A percentile compares a stretch with the other conserved stretches of the same genome.
These are phyloP conservation scores for Xylariomycetidae sp. DNA, from an alignment of 2,329 filamentous ascomycete genomes.

Conservation along the genomic window DNA sequence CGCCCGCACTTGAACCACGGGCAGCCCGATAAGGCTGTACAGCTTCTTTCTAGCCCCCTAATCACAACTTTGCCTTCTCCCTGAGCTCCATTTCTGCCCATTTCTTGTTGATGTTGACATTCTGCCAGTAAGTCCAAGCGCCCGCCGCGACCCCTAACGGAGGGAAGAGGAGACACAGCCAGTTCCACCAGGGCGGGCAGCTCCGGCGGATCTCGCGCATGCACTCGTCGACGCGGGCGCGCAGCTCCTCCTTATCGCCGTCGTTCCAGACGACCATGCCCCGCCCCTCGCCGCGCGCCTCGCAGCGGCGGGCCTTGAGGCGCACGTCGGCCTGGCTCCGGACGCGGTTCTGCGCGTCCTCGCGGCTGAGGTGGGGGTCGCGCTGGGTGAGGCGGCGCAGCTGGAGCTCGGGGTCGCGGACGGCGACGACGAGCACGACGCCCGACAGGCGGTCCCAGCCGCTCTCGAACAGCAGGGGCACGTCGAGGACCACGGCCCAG, in stretches of 20 bases:
- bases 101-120: constrained; percentile 59
- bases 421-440: constrained; percentile 79
- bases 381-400: constrained; percentile 70
- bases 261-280: constrained; percentile 93
- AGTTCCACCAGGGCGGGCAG: constrained; percentile 83
- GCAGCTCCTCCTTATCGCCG: constrained; percentile 62
- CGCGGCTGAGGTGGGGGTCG: constrained; percentile 70
- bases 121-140: constrained; percentile 66
- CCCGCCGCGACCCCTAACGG: constrained; percentile 66
- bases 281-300: constrained; percentile 55
- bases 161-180: constrained; percentile 61
- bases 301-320: constrained; percentile 72
- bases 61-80: constrained; percentile 37
- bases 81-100: constrained; percentile 60
- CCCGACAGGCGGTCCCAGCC: constrained; percentile 82
- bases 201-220: constrained; percentile 55
- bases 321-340: constrained; percentile 79
- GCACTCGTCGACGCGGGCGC: constrained; percentile 57
- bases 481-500: constrained; percentile 89
- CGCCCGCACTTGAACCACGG: too few relatives aligned
- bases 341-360: constrained; percentile 84
- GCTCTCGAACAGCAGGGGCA: constrained; percentile 87
- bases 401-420: constrained; percentile 73
- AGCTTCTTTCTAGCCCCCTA: too few relatives aligned
- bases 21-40: too few relatives aligned